Evolutionary conservation across 1,139 yeast species (phyloP).

Genomic region (Candida sojae): DNA sequence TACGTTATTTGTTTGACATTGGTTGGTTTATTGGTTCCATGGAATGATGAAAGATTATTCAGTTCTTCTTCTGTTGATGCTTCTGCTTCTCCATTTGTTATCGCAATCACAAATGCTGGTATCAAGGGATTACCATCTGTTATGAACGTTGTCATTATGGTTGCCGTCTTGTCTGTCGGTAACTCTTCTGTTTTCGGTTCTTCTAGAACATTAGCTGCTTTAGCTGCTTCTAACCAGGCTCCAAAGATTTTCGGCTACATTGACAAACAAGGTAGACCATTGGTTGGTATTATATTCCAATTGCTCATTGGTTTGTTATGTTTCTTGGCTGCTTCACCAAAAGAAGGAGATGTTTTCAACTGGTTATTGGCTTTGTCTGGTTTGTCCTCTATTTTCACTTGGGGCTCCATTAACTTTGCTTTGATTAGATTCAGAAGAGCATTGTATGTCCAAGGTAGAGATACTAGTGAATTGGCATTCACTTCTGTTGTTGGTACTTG

Average conservation of each 20-base stretch:
- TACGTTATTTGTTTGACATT: slow-evolving; percentile 46
- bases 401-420: slow-evolving; percentile 77
- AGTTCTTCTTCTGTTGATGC: slow-evolving; percentile 40
- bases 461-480: slow-evolving; percentile 66
- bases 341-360: slow-evolving; percentile 66
- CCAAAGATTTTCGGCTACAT: slow-evolving; percentile 74
- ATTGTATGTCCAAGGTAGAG: slow-evolving; percentile 63
- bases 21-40: slow-evolving; percentile 48
- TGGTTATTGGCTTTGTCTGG: slow-evolving; percentile 88
- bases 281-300: slow-evolving; percentile 62
- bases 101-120: slow-evolving; percentile 45
- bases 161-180: slow-evolving; percentile 51
- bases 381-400: slow-evolving; percentile 78
- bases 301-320: slow-evolving; percentile 65
- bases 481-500: slow-evolving; percentile 65
- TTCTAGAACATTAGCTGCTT: slow-evolving; percentile 78
- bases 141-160: slow-evolving; percentile 49
- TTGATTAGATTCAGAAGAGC: slow-evolving; percentile 82
- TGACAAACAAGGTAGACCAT: slow-evolving; percentile 75
- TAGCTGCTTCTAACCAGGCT: slow-evolving; percentile 81
- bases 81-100: slow-evolving; percentile 51
- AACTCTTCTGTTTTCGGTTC: slow-evolving; percentile 67
- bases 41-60: slow-evolving; percentile 28
- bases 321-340: slow-evolving; percentile 68
- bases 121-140: slow-evolving; percentile 47